Conservation (phyloP, 768 basidiomycete species). For the Suillus paluster region DNA sequence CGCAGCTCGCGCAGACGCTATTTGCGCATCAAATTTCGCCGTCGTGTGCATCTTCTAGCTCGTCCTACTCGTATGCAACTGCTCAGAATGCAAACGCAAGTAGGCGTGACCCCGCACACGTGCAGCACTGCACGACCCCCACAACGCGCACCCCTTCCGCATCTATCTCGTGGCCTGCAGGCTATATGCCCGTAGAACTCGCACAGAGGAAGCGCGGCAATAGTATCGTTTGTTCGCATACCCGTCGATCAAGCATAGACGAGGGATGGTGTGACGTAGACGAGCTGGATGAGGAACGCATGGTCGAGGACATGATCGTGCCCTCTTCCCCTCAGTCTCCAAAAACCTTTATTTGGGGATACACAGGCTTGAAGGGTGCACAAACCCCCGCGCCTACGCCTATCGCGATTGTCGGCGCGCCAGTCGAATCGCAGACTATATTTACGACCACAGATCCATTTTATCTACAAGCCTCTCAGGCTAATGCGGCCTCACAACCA, state of each 20-base stretch:
- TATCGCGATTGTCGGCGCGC: conserved; percentile 17
- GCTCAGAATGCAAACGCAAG: conserved; percentile 22
- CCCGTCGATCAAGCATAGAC: conserved; percentile 28
- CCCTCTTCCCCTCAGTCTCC: conserved; percentile 34
- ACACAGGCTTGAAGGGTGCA: conserved; percentile 24
- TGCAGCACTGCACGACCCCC: conserved; percentile 46
- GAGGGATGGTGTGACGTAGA: conserved; percentile 37
- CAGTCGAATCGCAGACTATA: conserved; percentile 35
- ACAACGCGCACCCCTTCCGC: conserved; percentile 41
- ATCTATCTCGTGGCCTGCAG: conserved; percentile 34
- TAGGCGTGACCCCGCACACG: conserved; percentile 36
- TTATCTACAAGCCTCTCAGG: conserved; percentile 48
- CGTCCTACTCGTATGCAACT: conserved; percentile 24
- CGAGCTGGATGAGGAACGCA: conserved; percentile 48
- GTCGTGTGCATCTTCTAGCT: conserved; percentile 22
- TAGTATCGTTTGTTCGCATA: conserved; percentile 24
- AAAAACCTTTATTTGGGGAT: conserved; percentile 29
- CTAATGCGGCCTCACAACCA: conserved; percentile 31
- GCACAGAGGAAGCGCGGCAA: conserved; percentile 33
- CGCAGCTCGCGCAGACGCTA: conserved; percentile 51
- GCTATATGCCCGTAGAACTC: conserved; percentile 24
- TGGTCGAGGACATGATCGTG: conserved; percentile 50
- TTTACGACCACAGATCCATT: conserved; percentile 56
- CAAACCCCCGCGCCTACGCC: conserved; percentile 24
- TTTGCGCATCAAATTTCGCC: conserved; percentile 35